Evolutionary conservation across 768 basidiomycete species (phyloP), one percentile per base, ranked within the genome.

Genomic region (Rhodotorula sphaerocarpa): DNA sequence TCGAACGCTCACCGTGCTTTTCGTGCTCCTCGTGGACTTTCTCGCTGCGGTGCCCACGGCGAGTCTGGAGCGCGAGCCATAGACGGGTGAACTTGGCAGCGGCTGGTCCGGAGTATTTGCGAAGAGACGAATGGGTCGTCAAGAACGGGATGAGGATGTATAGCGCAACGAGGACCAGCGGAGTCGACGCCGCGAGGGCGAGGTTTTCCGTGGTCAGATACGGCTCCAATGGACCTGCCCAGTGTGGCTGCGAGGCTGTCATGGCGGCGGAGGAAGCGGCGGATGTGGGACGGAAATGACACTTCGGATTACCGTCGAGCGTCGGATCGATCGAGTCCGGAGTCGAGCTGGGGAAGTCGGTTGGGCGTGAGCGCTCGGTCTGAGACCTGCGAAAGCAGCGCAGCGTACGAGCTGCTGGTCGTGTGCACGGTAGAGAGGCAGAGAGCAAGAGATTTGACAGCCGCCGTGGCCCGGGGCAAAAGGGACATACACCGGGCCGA

Each of bases 31-130:
- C 72, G 70, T 92, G 87, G 6, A 92, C 83, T 18, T 79, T 74
- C 69, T 88, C 84, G 14, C 84, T 87, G 48, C 88, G 82, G 66
- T 86, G 84, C 3, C 88, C 88, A n/a, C 79, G 75, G 48, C 82
- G 82, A 39, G 79, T 76, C 39, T 83, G 78, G 70, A 78, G 80
- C 43, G 83, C 86, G 23, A 91, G 76, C 87, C 88, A 90, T 5
- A 80, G 63, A 72, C 86, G 84, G 15, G 84, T 81, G 71, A 88
- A 82, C 70, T 80, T 82, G 42, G 88, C 88, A 12, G 84, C 71
- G 59, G 81, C 78, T 0, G 87, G 87, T 0, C 86, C 87, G n/a
- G 84, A 84, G 64, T 82, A 80, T 31, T 74, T 72, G 41, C 84
- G 81, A 42, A 87, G 80, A n/a, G 78, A 75, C 73, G 83, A 78